Conservation (phyloP, 2,329 filamentous ascomycete genomes). For the Hyphodiscus sp. region DNA sequence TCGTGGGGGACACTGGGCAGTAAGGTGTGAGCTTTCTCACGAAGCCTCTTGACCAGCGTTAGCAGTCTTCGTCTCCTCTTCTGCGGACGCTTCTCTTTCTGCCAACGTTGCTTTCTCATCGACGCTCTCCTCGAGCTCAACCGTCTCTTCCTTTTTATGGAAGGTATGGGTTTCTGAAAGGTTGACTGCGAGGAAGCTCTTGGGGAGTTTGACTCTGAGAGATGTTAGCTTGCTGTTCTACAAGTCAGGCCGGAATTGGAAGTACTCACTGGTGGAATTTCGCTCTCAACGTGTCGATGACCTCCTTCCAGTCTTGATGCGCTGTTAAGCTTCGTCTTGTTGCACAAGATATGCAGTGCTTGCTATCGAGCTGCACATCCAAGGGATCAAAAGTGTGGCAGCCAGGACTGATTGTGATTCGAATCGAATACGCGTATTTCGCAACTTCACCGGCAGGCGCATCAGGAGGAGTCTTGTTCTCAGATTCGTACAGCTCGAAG, state of each 20-base stretch:
- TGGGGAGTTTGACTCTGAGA: conserved; percentile 31
- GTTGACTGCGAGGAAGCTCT: conserved; percentile 32
- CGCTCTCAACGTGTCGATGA: conserved; percentile 89
- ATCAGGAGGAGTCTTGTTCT: conserved; percentile 46
- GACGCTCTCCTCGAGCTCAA: not conserved
- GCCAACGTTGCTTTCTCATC: not conserved
- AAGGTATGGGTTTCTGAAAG: conserved; percentile 31
- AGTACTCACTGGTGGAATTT: conserved; percentile 78
- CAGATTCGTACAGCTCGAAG: conserved; percentile 95
- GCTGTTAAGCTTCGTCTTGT: conserved; percentile 84
- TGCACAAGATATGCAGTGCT: conserved; percentile 92
- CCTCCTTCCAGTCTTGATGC: conserved; percentile 91
- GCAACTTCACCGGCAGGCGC: conserved; percentile 23
- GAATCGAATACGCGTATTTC: conserved; percentile 84
- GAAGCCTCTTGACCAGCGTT: not conserved
- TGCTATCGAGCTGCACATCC: conserved; percentile 91
- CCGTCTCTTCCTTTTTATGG: conserved; percentile 26
- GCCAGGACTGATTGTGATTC: conserved; percentile 90
- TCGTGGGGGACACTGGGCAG: not conserved
- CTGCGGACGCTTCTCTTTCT: not conserved
- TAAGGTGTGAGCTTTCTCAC: not conserved
- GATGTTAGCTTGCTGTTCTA: conserved; percentile 7
- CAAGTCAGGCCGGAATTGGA: not conserved
- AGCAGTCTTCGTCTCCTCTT: not conserved
- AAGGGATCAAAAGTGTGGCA: conserved; percentile 95